Conservation (phyloP, 768 basidiomycete genomes). For the Lyophyllum atratum region DNA sequence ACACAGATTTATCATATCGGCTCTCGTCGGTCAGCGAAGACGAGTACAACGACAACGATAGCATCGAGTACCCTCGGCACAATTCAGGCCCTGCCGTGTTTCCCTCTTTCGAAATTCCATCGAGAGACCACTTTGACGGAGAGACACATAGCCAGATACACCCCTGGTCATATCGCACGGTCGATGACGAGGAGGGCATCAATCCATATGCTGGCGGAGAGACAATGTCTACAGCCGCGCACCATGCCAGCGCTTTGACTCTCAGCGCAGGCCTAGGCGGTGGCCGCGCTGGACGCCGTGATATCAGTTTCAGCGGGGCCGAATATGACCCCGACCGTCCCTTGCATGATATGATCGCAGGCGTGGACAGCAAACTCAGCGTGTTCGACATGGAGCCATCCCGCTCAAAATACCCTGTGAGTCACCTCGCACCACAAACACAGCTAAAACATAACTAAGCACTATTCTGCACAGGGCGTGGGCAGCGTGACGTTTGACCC, state of each 20-base stretch:
- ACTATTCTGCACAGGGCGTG: slow-evolving; percentile 22
- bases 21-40: slow-evolving; percentile 55
- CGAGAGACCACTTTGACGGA: slow-evolving; percentile 56
- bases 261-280: slow-evolving; percentile 81
- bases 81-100: slow-evolving; percentile 58
- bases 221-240: slow-evolving; percentile 81
- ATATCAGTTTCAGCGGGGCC: slow-evolving; percentile 66
- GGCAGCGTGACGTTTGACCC: slow-evolving; percentile 50
- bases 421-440: slow-evolving; percentile 16
- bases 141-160: slow-evolving; percentile 50
- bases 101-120: slow-evolving; percentile 60
- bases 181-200: slow-evolving; percentile 52
- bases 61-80: slow-evolving; percentile 75
- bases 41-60: slow-evolving; percentile 42
- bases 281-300: slow-evolving; percentile 48
- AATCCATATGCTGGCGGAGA: slow-evolving; percentile 67
- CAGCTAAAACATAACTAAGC: not conserved
- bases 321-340: slow-evolving; percentile 89
- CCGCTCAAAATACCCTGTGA: slow-evolving; percentile 50
- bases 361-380: slow-evolving; percentile 56
- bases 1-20: slow-evolving; percentile 71
- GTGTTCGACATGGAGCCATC: slow-evolving; percentile 56
- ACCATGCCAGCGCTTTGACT: slow-evolving; percentile 89
- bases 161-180: slow-evolving; percentile 52
- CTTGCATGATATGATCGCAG: slow-evolving; percentile 69